Percentiles rank a stretch among this genome's conserved stretches.
phyloP scores from a whole-genome alignment of 208 protist species.

The Wallacemonas collosoma region DNA sequence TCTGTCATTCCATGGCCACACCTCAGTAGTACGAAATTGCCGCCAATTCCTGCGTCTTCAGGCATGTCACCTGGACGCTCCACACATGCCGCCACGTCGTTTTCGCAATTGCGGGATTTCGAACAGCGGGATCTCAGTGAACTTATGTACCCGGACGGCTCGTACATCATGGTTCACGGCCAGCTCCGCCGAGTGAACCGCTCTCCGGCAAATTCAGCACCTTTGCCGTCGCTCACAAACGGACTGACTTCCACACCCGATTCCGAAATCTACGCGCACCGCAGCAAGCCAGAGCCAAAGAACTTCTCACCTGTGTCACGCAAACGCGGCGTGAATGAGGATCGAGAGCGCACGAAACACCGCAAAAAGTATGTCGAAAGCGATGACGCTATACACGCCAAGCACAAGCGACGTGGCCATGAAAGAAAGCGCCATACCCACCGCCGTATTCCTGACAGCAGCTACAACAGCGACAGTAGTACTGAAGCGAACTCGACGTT shows the following conservation, averaged over 20 bases:
- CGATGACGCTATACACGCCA: neutral
- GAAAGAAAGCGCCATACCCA: neutral
- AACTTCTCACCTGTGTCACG: neutral
- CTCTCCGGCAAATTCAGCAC: neutral
- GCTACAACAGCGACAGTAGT: neutral
- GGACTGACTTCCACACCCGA: conserved; percentile 5
- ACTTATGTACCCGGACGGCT: conserved; percentile 16
- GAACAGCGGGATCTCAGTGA: conserved; percentile 11
- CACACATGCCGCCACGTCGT: conserved; percentile 3
- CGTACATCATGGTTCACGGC: conserved; percentile 13
- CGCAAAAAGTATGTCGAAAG: neutral
- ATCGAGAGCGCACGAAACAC: neutral
- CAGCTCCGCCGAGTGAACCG: conserved; percentile 12
- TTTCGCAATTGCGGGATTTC: conserved; percentile 11
- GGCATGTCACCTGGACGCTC: neutral
- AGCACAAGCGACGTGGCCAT: neutral
- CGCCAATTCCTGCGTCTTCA: neutral
- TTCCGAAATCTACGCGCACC: neutral
- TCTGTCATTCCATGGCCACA: conserved; percentile 5
- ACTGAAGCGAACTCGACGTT: neutral
- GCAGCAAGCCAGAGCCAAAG: conserved; percentile 8
- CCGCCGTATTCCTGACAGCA: conserved; percentile 1
- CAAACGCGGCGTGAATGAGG: neutral
- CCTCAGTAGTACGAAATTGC: conserved; percentile 9
- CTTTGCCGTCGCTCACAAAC: neutral